Conservation (phyloP, 257 asterid genomes). For the Solanum arcanum region DNA sequence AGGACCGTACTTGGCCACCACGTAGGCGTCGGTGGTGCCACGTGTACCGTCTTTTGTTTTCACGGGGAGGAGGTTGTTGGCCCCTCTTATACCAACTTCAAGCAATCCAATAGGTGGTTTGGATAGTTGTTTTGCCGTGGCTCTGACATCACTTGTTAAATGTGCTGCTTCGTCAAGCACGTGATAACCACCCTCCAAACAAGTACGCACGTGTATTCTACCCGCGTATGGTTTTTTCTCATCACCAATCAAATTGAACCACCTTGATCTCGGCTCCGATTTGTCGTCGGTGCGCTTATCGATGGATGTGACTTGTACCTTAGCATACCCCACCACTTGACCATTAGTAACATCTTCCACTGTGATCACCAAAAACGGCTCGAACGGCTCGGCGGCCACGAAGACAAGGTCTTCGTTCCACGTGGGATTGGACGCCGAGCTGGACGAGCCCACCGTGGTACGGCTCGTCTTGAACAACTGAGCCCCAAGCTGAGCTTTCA, state of each 20-base stretch:
- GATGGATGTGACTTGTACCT: slow-evolving; percentile 59
- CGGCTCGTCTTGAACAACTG: slow-evolving; percentile 87
- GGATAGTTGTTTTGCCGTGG: slow-evolving; percentile 66
- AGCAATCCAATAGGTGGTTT: slow-evolving; percentile 74
- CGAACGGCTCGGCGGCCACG: slow-evolving; percentile 95
- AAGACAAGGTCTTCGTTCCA: slow-evolving; percentile 89
- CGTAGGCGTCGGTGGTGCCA: slow-evolving; percentile 79
- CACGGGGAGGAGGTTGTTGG: slow-evolving; percentile 62
- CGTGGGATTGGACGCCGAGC: slow-evolving; percentile 43
- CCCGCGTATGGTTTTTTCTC: slow-evolving; percentile 53
- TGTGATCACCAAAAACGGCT: slow-evolving; percentile 60
- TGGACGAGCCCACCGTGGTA: slow-evolving; percentile 27
- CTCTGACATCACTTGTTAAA: slow-evolving; percentile 78
- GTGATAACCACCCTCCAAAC: slow-evolving; percentile 91
- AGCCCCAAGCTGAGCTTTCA: slow-evolving; percentile 79
- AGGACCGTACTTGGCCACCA: slow-evolving; percentile 85
- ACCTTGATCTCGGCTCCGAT: slow-evolving; percentile 67
- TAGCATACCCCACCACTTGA: slow-evolving; percentile 44
- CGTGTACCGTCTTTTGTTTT: slow-evolving; percentile 77
- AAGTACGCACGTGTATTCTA: slow-evolving; percentile 66
- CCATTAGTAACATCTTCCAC: slow-evolving; percentile 65
- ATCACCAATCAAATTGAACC: slow-evolving; percentile 57
- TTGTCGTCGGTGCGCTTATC: slow-evolving; percentile 72
- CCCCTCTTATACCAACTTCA: slow-evolving; percentile 83
- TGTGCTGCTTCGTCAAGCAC: slow-evolving; percentile 94